Evolutionary conservation across 2,329 filamentous ascomycete species (phyloP).

Genomic region (Aspergillus hortae): DNA sequence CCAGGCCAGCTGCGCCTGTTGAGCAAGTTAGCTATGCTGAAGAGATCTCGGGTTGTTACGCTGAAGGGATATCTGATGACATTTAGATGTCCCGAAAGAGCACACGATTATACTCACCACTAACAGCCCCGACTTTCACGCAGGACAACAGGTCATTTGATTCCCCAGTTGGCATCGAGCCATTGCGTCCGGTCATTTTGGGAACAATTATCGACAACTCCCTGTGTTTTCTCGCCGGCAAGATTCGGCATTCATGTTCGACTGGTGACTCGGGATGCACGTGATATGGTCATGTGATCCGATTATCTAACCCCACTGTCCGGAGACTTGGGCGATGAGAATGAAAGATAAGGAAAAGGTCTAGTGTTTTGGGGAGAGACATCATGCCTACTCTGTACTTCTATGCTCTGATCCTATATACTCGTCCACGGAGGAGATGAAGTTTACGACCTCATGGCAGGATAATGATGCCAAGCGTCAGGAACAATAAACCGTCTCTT

Average conservation of each 20-base stretch:
- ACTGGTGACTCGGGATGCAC: not conserved
- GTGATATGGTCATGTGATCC: conserved; percentile 5
- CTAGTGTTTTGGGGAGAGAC: not conserved
- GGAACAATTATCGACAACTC: conserved; percentile 1
- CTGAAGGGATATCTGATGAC: too few species aligned
- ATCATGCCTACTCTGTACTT: too few species aligned
- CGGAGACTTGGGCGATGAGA: too few species aligned
- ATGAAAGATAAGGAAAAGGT: not conserved
- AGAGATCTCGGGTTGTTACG: not conserved
- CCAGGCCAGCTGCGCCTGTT: conserved; percentile 50
- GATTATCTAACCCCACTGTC: not conserved
- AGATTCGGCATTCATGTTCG: conserved; percentile 1
- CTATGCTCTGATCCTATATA: not conserved
- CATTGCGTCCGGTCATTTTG: conserved; percentile 27
- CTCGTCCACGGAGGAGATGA: not conserved
- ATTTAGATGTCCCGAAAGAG: too few species aligned
- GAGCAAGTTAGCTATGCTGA: not conserved
- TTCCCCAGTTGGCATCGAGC: conserved; percentile 14
- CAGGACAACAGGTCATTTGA: conserved; percentile 35
- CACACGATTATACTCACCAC: conserved; percentile 45
- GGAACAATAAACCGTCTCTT: not conserved
- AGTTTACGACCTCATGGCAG: too few species aligned
- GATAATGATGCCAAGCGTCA: not conserved
- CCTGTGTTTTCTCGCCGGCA: not conserved
- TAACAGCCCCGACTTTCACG: conserved; percentile 57